Percentiles rank a stretch among this genome's conserved stretches.
Evolutionary conservation across 2,329 filamentous ascomycete species (phyloP).

Genomic region (Phyllosticta citriasiana): DNA sequence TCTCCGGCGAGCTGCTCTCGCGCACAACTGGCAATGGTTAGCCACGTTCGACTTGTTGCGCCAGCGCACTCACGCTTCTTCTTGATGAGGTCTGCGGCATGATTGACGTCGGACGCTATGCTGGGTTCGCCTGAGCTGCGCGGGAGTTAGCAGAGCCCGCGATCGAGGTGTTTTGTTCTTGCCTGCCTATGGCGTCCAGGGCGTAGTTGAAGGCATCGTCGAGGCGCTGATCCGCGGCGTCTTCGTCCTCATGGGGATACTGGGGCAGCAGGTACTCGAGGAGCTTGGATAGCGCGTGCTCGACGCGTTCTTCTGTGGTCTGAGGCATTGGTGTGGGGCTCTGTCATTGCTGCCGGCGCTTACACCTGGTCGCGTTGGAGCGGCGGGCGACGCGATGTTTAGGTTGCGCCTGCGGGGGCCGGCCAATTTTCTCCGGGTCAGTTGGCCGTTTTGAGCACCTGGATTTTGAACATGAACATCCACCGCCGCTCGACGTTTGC

Average conservation of each 20-base stretch:
- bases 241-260: conserved; percentile 56
- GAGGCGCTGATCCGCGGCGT: conserved; percentile 57
- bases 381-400: conserved; percentile 8
- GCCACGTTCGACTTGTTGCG: background rate
- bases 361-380: conserved; percentile 7
- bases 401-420: background rate
- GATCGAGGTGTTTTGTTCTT: conserved; percentile 25
- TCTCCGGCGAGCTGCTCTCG: conserved; percentile 60
- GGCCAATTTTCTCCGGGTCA: background rate
- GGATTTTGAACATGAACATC: too few species aligned
- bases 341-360: conserved; percentile 4
- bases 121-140: conserved; percentile 36
- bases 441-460: too few species aligned
- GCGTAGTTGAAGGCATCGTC: conserved; percentile 49
- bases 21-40: conserved; percentile 49
- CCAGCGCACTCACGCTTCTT: conserved; percentile 45
- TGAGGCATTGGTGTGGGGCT: conserved; percentile 14
- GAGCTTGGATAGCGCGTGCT: conserved; percentile 68
- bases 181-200: conserved; percentile 35
- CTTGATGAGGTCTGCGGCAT: conserved; percentile 88
- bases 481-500: too few species aligned
- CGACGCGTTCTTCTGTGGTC: conserved; percentile 49
- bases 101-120: conserved; percentile 66
- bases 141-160: conserved; percentile 28
- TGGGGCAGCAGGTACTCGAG: conserved; percentile 63